Evolutionary conservation across 2,329 filamentous ascomycete species (phyloP).

Genomic region (Aureobasidium sp.): DNA sequence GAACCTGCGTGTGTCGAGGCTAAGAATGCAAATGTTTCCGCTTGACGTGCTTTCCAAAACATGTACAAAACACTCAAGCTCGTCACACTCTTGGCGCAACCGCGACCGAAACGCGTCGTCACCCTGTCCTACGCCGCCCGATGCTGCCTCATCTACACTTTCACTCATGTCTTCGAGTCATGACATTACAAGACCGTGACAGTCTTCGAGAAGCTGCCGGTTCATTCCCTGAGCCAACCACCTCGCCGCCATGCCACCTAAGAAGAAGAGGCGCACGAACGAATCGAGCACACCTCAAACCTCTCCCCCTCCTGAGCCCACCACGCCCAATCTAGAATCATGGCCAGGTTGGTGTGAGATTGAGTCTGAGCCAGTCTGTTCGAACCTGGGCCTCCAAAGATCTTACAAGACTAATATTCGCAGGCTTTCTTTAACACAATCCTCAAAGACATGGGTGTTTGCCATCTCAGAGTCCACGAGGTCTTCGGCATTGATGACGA

Average conservation of each 20-base stretch:
- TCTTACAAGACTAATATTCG: neutral
- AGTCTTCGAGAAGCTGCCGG: no score
- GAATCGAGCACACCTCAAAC: slow-evolving; percentile 22
- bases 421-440: slow-evolving; percentile 64
- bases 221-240: neutral
- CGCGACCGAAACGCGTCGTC: neutral
- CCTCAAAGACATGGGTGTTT: slow-evolving; percentile 68
- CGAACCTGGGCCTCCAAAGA: neutral
- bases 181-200: neutral
- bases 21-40: neutral
- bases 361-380: slow-evolving; percentile 75
- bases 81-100: slow-evolving; percentile 10
- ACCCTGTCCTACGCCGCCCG: neutral
- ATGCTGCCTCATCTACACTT: neutral
- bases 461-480: slow-evolving; percentile 67
- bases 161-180: neutral
- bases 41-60: neutral
- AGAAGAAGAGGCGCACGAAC: slow-evolving; percentile 21
- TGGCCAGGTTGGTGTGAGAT: slow-evolving; percentile 77
- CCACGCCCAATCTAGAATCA: slow-evolving; percentile 46
- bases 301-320: slow-evolving; percentile 40
- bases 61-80: slow-evolving; percentile 3
- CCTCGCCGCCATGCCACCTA: slow-evolving; percentile 17
- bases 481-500: slow-evolving; percentile 65
- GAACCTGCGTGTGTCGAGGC: neutral